phyloP scores from a whole-genome alignment of 208 protist genomes.

The Crithidia acanthocephali region DNA sequence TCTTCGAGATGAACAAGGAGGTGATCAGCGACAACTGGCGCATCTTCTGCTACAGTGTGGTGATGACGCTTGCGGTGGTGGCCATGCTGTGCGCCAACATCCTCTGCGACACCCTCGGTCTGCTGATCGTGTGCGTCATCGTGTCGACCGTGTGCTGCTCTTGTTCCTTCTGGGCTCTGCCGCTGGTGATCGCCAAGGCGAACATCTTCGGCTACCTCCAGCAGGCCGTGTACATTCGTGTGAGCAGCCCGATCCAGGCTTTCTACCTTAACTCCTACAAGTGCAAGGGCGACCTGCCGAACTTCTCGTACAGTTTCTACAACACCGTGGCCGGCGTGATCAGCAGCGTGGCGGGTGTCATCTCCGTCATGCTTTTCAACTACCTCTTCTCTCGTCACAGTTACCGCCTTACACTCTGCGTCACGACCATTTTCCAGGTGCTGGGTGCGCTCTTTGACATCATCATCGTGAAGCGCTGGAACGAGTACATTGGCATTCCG shows the following conservation, averaged over 20 bases:
- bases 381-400: conserved; percentile 77
- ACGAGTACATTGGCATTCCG: conserved; percentile 54
- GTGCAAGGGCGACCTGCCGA: conserved; percentile 44
- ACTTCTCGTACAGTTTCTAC: conserved; percentile 78
- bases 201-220: conserved; percentile 70
- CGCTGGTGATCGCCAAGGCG: conserved; percentile 66
- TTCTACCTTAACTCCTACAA: conserved; percentile 66
- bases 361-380: conserved; percentile 57
- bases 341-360: conserved; percentile 56
- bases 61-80: conserved; percentile 53
- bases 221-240: conserved; percentile 65
- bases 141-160: conserved; percentile 41
- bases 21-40: conserved; percentile 52
- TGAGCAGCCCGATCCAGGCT: conserved; percentile 63
- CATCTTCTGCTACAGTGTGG: conserved; percentile 51
- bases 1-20: conserved; percentile 70
- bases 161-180: conserved; percentile 65
- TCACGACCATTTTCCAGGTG: conserved; percentile 70
- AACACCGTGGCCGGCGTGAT: conserved; percentile 57
- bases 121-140: conserved; percentile 38
- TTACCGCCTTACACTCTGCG: conserved; percentile 57
- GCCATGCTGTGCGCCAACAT: conserved; percentile 51
- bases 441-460: conserved; percentile 70
- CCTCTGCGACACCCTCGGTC: conserved; percentile 33
- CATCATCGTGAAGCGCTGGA: conserved; percentile 83